Percentiles rank a stretch among this genome's conserved stretches.
phyloP scores from a whole-genome alignment of 495 filamentous ascomycete genomes.

The Hapsidospora chrysogenum region DNA sequence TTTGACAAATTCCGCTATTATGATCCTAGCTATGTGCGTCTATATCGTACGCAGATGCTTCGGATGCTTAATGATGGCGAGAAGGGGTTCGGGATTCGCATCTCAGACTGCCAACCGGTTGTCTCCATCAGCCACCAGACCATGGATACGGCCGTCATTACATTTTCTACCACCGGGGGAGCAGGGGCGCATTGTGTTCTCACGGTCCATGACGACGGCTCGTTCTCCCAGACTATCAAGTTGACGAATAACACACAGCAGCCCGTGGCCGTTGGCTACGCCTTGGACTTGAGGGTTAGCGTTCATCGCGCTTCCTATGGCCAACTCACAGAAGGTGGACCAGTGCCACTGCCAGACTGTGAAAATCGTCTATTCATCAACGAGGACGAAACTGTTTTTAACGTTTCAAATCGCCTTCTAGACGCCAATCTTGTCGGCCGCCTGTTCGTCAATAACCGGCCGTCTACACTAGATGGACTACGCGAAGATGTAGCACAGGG shows the following conservation, averaged over 20 bases:
- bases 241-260: not conserved
- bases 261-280: not conserved
- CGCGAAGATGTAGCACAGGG: not conserved
- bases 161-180: not conserved
- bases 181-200: not conserved
- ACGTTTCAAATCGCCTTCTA: constrained; percentile 2
- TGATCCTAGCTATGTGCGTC: constrained; percentile 6
- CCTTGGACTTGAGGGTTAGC: constrained; percentile 1
- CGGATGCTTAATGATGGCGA: constrained; percentile 3
- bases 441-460: not conserved
- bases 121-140: no score
- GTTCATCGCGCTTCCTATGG: constrained; percentile 7
- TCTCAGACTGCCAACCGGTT: no score
- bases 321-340: constrained; percentile 6
- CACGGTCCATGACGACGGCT: not conserved
- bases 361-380: constrained; percentile 1
- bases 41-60: constrained; percentile 4
- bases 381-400: not conserved
- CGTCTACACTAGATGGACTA: not conserved
- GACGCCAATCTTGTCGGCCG: constrained; percentile 3
- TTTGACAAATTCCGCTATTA: constrained; percentile 5
- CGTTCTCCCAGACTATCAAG: constrained; percentile 1
- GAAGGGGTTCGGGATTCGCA: constrained; percentile 2
- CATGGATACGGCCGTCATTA: not conserved
- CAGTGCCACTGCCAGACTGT: constrained; percentile 4